Base-by-base conservation (phyloP, 1,139 yeast species). In the Taphrina betulina region DNA sequence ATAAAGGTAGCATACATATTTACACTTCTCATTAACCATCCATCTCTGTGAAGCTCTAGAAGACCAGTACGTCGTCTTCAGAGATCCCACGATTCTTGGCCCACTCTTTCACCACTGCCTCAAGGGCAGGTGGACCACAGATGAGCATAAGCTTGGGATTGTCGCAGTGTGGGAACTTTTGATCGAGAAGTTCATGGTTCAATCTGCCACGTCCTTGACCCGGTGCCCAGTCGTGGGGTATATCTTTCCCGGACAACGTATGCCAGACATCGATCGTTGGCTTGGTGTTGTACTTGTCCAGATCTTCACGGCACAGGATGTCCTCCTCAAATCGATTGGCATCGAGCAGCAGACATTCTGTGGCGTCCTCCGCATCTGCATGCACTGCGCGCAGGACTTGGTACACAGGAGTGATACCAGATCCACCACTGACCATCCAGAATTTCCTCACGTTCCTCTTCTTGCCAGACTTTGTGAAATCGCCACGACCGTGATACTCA, bases 401-500 rank as follows among this genome's bases (percentile, higher is more conserved):
- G 77, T 78, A 89, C 76, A 41, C 40, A 5, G 44, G 55, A 8
- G 94, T 84, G 69, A 86, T 85, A 71, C 95, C 95, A 46, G 89
- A 77, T 66, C 95, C 95, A 64, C 94, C 95, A 62, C 94, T 94
- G 64, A 87, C 76, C 77, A 87, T 78, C 60, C 83, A 81, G 65
- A 87, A 77, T 58, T 78, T 74, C 64, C 82, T 79, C 66, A 77
- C 85, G 68, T 81, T 78, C 72, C 85, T 83, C 63, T 20, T 50
- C 33, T 53, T 41, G 12, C 63, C 64, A n/a, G 50, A 52, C 35
- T 51, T 57, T 19, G 29, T 31, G 20, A 40, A 55, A 10, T 26
- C 19, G 19, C 62, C 86, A 67, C 80, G 79, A 89, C 95, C 88
- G 69, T 85, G 82, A 87, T 94, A 90, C 77, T 92, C 92, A 66